Evolutionary conservation across 2,329 filamentous ascomycete genomes (phyloP), one percentile per base, ranked within the genome.

Genomic region (Pseudocercospora ulei): DNA sequence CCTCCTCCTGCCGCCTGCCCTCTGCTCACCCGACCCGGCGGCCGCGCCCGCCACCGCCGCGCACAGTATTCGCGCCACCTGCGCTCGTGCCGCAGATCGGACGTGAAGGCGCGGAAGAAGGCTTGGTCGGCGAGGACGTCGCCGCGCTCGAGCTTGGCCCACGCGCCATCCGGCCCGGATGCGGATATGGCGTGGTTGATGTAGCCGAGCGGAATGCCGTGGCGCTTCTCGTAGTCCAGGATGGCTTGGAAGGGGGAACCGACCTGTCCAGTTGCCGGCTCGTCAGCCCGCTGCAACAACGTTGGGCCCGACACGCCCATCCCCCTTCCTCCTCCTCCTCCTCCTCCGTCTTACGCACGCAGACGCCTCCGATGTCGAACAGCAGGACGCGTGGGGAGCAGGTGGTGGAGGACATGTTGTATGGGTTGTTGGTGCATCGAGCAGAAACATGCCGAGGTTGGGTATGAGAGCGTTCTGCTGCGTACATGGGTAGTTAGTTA

Each of bases 351-450:
- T 36, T 44, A 77, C 84, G 70, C 80, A 94, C 88, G 71, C 85
- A 92, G 52, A 98, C 90, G 46, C 90, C 90, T 24, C 90, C 90
- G 52, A 98, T 90, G 63, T 98, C 90, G 61, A 96, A 96, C 13
- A 98, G 69, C 19, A 92, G 66, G 39, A 83, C 82, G 52, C 82
- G 81, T 18, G 82, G 82, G 35, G 50, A 50, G 18, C 35, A 14
- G 38, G 35, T 19, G 27, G 33, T 25, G 35, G 16, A 19, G 19
- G 51, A 39, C 53, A 56, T 56, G 16, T 47, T 39, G 42, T 50
- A 38, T 31, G 38, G 44, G 7, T 45, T 44, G 26, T 44, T 43
- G n/a, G n/a, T n/a, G n/a, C n/a, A n/a, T n/a, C n/a, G n/a, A n/a
- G n/a, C n/a, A n/a, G n/a, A n/a, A n/a, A n/a, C n/a, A n/a, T n/a